Evolutionary conservation across 2,329 filamentous ascomycete species (phyloP).

Genomic region (Malbranchea zuffiana): DNA sequence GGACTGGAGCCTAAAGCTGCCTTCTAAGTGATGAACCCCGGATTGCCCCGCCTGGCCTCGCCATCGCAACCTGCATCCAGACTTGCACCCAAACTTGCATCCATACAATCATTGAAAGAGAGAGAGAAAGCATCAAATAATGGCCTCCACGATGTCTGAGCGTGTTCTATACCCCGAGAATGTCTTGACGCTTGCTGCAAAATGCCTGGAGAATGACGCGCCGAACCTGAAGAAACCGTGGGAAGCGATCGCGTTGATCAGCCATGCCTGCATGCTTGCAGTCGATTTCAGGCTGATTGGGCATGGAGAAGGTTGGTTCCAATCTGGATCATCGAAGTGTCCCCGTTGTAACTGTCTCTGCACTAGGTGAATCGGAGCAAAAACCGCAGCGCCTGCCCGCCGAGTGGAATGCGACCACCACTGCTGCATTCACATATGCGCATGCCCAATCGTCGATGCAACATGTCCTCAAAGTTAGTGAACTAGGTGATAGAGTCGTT

Average conservation of each 20-base stretch:
- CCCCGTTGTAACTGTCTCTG: no score
- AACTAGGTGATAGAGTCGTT: slow-evolving; percentile 73
- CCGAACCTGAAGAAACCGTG: slow-evolving; percentile 42
- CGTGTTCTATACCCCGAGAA: slow-evolving; percentile 21
- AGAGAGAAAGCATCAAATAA: no score
- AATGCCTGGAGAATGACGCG: slow-evolving; percentile 22
- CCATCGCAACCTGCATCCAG: no score
- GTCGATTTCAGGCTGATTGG: slow-evolving; percentile 73
- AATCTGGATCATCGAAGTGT: neutral
- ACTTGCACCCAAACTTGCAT: no score
- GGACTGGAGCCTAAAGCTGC: no score
- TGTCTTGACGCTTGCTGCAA: slow-evolving; percentile 25
- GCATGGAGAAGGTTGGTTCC: slow-evolving; percentile 62
- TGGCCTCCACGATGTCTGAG: no score
- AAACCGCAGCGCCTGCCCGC: slow-evolving; percentile 47
- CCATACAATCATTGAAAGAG: no score
- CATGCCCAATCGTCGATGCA: slow-evolving; percentile 77
- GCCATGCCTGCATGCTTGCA: slow-evolving; percentile 70
- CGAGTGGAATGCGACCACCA: slow-evolving; percentile 67
- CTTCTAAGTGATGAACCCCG: no score
- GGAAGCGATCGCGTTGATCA: slow-evolving; percentile 73
- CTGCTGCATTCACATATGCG: slow-evolving; percentile 72
- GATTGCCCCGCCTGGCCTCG: no score
- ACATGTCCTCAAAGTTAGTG: slow-evolving; percentile 70
- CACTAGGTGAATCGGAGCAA: no score